phyloP scores from a whole-genome alignment of 805 yeast genomes.

The Ogataea pilisensis region DNA sequence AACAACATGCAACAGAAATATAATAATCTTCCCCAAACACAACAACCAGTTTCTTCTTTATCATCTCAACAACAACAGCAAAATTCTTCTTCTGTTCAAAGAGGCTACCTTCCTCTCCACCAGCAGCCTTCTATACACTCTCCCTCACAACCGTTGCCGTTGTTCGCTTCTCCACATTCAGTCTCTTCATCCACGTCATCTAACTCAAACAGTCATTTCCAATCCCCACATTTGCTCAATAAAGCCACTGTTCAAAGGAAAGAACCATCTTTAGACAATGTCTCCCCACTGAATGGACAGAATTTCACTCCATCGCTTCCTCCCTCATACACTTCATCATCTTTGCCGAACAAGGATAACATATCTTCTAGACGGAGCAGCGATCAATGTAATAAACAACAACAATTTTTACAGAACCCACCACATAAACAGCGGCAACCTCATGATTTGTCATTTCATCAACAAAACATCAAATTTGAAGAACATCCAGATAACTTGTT shows the following conservation, averaged over 20 bases:
- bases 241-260: slow-evolving; percentile 12
- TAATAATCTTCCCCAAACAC: no score
- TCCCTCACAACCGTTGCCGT: slow-evolving; percentile 4
- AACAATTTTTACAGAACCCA: background rate
- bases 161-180: slow-evolving; percentile 19
- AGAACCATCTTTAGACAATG: slow-evolving; percentile 10
- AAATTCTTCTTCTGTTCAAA: no score
- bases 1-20: slow-evolving; percentile 4
- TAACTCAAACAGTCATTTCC: slow-evolving; percentile 11
- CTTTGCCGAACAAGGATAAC: background rate
- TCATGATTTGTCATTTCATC: background rate
- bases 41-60: no score
- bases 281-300: slow-evolving; percentile 13
- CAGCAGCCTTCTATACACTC: background rate
- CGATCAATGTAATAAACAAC: background rate
- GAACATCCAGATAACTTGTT: no score
- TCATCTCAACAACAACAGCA: slow-evolving; percentile 5
- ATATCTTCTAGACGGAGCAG: background rate
- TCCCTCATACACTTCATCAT: background rate
- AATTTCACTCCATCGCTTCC: background rate
- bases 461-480: background rate
- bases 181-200: slow-evolving; percentile 14
- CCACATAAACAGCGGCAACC: background rate
- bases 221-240: slow-evolving; percentile 13
- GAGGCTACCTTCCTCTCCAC: background rate